phyloP scores from a whole-genome alignment of 2,329 filamentous ascomycete species.

The Intubia oerlemansii region DNA sequence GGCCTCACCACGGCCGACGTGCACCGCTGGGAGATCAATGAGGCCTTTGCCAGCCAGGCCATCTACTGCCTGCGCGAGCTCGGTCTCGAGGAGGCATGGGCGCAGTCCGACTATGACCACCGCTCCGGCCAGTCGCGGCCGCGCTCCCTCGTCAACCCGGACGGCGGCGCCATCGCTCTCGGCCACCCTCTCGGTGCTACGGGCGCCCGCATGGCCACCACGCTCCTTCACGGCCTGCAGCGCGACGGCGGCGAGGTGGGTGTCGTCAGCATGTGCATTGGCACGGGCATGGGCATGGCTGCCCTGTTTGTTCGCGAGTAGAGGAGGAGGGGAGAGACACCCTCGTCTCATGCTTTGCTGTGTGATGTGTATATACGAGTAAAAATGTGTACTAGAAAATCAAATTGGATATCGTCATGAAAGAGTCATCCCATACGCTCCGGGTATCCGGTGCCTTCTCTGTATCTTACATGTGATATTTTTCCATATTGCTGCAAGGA shows the following conservation, averaged over 20 bases:
- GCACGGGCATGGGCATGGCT: conserved; percentile 55
- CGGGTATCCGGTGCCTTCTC: no score
- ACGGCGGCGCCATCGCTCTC: conserved; percentile 84
- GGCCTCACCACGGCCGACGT: conserved; percentile 50
- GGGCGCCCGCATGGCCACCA: conserved; percentile 60
- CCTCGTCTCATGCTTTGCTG: no score
- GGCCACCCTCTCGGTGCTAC: conserved; percentile 85
- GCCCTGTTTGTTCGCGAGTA: conserved; percentile 15
- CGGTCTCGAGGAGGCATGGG: conserved; percentile 39
- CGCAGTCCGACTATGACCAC: conserved; percentile 15
- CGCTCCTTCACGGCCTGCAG: conserved; percentile 42
- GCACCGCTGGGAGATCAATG: conserved; percentile 82
- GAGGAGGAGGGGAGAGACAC: no score
- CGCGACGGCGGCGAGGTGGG: conserved; percentile 56
- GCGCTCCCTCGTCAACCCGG: conserved; percentile 57
- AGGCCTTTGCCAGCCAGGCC: conserved; percentile 49
- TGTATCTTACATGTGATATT: no score
- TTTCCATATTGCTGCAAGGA: no score
- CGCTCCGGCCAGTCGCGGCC: conserved; percentile 1
- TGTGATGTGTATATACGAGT: background rate
- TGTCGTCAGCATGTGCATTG: conserved; percentile 80
- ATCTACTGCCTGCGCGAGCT: conserved; percentile 52
- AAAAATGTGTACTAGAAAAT: background rate
- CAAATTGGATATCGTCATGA: background rate
- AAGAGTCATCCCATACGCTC: no score